phyloP scores from a whole-genome alignment of 75 land plant species.

The Sequoia sempervirens region DNA sequence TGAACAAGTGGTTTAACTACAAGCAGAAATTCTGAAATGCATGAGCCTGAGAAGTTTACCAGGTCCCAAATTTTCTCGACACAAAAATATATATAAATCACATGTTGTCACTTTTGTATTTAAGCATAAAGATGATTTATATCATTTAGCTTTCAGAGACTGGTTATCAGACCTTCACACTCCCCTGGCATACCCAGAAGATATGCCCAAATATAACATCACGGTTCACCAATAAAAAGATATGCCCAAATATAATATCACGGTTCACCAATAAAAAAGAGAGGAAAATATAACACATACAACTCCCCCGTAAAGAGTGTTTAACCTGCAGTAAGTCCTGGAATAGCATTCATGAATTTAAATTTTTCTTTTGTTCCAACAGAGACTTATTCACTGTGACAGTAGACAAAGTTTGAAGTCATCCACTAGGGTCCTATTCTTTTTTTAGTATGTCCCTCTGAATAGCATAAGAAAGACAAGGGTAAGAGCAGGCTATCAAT shows the following conservation, averaged over 20 bases:
- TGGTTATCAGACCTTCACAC: background rate
- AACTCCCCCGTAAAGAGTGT: background rate
- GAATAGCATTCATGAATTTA: background rate
- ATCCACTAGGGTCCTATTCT: no score
- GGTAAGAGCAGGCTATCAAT: background rate
- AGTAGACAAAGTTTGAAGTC: background rate
- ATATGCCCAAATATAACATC: background rate
- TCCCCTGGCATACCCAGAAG: background rate
- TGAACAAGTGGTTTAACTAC: background rate
- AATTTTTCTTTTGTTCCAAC: background rate
- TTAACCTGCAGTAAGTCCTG: background rate
- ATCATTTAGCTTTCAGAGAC: background rate
- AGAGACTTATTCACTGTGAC: background rate
- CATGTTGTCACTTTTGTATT: background rate
- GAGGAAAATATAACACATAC: background rate
- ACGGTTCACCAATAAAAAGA: no score
- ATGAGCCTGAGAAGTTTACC: background rate
- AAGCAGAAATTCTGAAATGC: background rate
- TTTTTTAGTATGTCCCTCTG: background rate
- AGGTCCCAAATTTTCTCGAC: background rate
- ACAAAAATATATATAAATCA: background rate
- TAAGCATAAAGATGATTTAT: background rate
- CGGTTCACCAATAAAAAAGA: background rate
- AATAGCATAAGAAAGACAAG: background rate
- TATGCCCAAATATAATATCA: no score